Percentiles rank a stretch among this genome's conserved stretches.
phyloP scores from a whole-genome alignment of 169 alveolate genomes.

The Theileria luwenshuni region DNA sequence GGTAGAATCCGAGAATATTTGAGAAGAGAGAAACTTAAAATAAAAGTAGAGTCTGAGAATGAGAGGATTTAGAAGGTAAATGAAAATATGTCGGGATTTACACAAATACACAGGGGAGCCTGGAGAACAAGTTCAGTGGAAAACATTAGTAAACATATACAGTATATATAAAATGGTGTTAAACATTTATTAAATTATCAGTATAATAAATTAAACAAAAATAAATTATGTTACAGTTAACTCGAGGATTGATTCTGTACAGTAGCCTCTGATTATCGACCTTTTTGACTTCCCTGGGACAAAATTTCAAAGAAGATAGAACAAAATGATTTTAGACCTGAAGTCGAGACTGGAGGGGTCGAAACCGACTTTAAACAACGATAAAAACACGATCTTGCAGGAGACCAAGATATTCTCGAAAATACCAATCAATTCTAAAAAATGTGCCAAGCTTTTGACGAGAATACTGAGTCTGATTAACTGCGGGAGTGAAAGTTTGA shows the following conservation, averaged over 20 bases:
- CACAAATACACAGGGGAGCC: slow-evolving; percentile 39
- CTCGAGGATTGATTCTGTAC: slow-evolving; percentile 56
- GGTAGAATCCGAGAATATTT: no score
- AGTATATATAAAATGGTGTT: no score
- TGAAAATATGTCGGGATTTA: slow-evolving; percentile 35
- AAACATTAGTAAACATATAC: slow-evolving; percentile 47
- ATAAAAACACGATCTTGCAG: slow-evolving; percentile 84
- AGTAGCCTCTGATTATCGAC: background rate
- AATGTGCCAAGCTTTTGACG: slow-evolving; percentile 83
- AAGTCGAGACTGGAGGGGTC: slow-evolving; percentile 40
- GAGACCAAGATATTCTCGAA: slow-evolving; percentile 88
- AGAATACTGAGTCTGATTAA: slow-evolving; percentile 81
- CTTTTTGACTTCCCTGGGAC: background rate
- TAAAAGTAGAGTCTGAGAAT: no score
- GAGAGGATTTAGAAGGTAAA: no score
- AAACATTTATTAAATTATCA: no score
- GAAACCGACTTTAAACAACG: slow-evolving; percentile 46
- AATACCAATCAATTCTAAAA: slow-evolving; percentile 79
- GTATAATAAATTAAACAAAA: no score
- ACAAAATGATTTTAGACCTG: slow-evolving; percentile 32
- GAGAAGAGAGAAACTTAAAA: no score
- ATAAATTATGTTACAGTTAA: no score
- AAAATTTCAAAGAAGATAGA: slow-evolving; percentile 1
- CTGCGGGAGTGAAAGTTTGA: slow-evolving; percentile 83
- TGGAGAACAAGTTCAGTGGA: slow-evolving; percentile 22